These are phyloP conservation scores for Saturnispora halmiae DNA, from an alignment of 805 yeast species.

Conservation along the genomic window DNA sequence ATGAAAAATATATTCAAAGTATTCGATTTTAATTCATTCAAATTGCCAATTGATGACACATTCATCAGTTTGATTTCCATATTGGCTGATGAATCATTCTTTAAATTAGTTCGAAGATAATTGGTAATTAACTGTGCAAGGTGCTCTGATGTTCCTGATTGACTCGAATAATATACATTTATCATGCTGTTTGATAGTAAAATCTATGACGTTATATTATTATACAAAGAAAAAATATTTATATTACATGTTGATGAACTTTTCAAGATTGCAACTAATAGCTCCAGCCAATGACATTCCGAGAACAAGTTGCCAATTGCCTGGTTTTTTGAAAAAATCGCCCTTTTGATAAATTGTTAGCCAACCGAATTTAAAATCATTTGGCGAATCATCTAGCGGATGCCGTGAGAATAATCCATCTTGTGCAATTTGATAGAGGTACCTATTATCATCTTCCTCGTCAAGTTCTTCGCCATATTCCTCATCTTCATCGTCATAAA, in stretches of 20 bases:
- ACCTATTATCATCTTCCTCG: not conserved
- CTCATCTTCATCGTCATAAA: conserved; percentile 10
- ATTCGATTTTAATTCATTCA: not conserved
- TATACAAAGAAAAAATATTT: no score
- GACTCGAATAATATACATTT: conserved; percentile 69
- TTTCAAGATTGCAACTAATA: conserved; percentile 28
- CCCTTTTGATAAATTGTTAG: conserved; percentile 47
- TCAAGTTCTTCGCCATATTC: conserved; percentile 7
- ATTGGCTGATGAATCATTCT: no score
- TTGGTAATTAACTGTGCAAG: conserved; percentile 38
- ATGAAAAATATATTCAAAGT: conserved; percentile 44
- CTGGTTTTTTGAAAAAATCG: conserved; percentile 32
- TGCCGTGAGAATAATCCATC: conserved; percentile 44
- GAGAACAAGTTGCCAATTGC: conserved; percentile 46
- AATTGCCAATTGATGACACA: not conserved
- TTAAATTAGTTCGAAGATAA: conserved; percentile 20
- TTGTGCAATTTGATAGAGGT: conserved; percentile 35
- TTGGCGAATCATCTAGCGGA: conserved; percentile 55
- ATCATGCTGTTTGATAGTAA: no score
- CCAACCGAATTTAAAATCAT: conserved; percentile 56
- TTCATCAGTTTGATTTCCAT: not conserved
- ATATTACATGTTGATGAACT: conserved; percentile 11
- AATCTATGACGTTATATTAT: no score
- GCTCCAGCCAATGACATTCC: conserved; percentile 49
- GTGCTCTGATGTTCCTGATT: conserved; percentile 93